Base-by-base conservation (phyloP, 202 grass and related monocot species). In the Panicum virgatum region DNA sequence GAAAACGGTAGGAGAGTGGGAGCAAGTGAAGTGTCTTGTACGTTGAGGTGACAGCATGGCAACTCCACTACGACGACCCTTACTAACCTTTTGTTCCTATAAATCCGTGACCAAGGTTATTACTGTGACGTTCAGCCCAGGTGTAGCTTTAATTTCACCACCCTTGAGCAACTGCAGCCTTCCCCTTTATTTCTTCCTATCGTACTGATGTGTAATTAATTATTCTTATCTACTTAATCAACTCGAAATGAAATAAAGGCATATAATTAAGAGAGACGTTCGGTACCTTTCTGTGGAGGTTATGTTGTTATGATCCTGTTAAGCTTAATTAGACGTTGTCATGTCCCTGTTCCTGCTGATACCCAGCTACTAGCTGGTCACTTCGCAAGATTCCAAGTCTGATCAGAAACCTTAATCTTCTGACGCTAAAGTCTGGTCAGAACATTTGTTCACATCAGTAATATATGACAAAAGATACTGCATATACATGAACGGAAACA, bases 41-140 rank as follows among this genome's bases (percentile, higher is more conserved):
- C 81, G 81, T 69, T 82, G 81, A 91, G 61, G 72, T 85, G 81
- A 88, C 85, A 81, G 65, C 81, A 81, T 81, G 77, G 65, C 83
- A 67, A 68, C 73, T 68, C 61, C 53, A 80, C 74, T 65, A 23
- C n/a, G n/a, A n/a, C n/a, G n/a, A n/a, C 60, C 78, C 45, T 62
- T 70, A 57, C 67, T 54, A 64, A 26, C 58, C 5, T 58, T 66
- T 39, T 66, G 46, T 78, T 72, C 72, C 59, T 65, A 72, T 65
- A 72, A 48, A 54, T 63, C 25, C 43, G 19, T 77, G 63, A 20
- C 40, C 64, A 77, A 81, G 20, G 72, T 72, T 77, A 59, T 65
- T 81, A 59, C 72, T 77, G 72, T 71, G n/a, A n/a, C n/a, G 25
- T 77, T 81, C 80, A 85, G 65, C 64, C 18, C 32, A 82, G 32